Conservation (phyloP, 2,329 filamentous ascomycete species). For the Diaporthe helianthi region DNA sequence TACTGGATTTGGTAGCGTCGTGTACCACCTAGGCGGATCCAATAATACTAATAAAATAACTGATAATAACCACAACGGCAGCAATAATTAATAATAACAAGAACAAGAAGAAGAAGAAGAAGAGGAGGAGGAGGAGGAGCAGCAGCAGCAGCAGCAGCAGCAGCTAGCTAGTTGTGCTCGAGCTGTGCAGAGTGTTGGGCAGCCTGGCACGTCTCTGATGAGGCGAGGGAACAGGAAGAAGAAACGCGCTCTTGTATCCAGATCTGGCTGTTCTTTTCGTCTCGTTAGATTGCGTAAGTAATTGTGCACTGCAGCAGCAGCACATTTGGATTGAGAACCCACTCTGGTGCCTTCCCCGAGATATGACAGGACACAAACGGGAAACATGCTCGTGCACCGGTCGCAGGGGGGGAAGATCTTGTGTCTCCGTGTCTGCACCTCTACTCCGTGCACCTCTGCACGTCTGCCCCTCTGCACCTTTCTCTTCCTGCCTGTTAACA, state of each 20-base stretch:
- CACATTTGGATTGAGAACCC: slow-evolving; percentile 22
- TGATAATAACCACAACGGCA: not conserved
- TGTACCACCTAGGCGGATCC: slow-evolving; percentile 1
- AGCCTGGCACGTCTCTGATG: too few relatives aligned
- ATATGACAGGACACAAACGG: slow-evolving; percentile 17
- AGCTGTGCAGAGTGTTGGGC: slow-evolving; percentile 1
- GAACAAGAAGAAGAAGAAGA: not conserved
- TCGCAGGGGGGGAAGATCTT: slow-evolving; percentile 12
- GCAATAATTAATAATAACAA: slow-evolving; percentile 2
- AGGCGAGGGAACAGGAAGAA: not conserved
- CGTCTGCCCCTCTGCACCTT: not conserved
- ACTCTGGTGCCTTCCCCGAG: slow-evolving; percentile 24
- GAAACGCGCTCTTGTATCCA: slow-evolving; percentile 3
- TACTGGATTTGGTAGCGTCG: not conserved
- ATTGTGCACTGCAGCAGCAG: slow-evolving; percentile 9
- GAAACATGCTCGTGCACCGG: slow-evolving; percentile 22
- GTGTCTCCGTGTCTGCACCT: not conserved
- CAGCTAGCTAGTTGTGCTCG: not conserved
- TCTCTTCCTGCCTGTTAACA: not conserved
- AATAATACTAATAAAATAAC: slow-evolving; percentile 9
- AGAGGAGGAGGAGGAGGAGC: not conserved
- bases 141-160: not conserved
- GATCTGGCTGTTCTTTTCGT: slow-evolving; percentile 23
- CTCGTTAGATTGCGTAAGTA: slow-evolving; percentile 24
- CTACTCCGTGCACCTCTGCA: not conserved